Percentiles rank a stretch among this genome's conserved stretches.
phyloP scores from a whole-genome alignment of 108 stramenopile species.

The Parmales sp. region DNA sequence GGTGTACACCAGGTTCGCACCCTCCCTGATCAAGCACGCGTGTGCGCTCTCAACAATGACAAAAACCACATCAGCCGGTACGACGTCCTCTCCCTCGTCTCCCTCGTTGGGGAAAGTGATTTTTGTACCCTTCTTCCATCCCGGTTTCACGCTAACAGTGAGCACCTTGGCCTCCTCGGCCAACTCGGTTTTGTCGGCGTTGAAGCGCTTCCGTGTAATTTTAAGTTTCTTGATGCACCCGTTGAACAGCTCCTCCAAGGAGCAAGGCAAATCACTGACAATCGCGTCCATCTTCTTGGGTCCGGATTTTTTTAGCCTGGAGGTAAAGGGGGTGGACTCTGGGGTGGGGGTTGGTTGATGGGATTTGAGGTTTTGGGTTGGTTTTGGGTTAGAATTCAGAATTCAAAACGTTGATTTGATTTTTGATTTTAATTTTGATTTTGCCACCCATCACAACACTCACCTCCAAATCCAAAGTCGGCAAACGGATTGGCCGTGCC shows the following conservation, averaged over 20 bases:
- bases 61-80: constrained; percentile 52
- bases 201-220: constrained; percentile 31
- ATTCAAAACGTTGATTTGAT: no score
- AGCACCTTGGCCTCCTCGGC: constrained; percentile 28
- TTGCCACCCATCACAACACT: background rate
- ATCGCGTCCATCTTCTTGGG: constrained; percentile 37
- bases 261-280: constrained; percentile 25
- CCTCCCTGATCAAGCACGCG: constrained; percentile 33
- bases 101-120: constrained; percentile 50
- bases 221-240: constrained; percentile 42
- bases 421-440: no score
- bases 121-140: constrained; percentile 51
- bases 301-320: constrained; percentile 29
- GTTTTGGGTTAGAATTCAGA: no score
- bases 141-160: constrained; percentile 41
- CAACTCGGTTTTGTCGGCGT: constrained; percentile 18
- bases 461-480: constrained; percentile 30
- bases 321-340: constrained; percentile 10
- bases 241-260: constrained; percentile 49
- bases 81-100: constrained; percentile 37
- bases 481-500: constrained; percentile 47
- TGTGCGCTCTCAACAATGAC: constrained; percentile 38
- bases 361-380: no score
- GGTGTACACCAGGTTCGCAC: constrained; percentile 39
- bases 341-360: no score